Percentiles rank a stretch among this genome's conserved stretches.
Conservation (phyloP, 805 yeast genomes). For the Yamadazyma laniorum region DNA sequence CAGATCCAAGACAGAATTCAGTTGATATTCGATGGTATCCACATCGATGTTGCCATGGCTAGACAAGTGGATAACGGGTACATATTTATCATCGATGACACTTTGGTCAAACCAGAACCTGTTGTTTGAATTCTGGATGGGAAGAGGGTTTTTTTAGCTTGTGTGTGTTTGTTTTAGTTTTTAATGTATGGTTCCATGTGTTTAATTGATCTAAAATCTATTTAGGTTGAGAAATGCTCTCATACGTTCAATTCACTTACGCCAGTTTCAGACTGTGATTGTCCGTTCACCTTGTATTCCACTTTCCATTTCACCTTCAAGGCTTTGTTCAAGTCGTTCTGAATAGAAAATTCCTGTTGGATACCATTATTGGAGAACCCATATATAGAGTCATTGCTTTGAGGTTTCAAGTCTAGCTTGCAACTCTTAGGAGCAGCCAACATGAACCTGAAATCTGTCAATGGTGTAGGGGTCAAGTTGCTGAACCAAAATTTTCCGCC, state of each 20-base stretch:
- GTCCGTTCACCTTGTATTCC: conserved; percentile 50
- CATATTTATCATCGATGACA: conserved; percentile 36
- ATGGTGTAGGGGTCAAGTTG: conserved; percentile 44
- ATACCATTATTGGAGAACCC: conserved; percentile 50
- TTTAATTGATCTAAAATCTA: background rate
- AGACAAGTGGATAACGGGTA: conserved; percentile 39
- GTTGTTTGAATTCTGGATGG: background rate
- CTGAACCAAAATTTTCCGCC: conserved; percentile 51
- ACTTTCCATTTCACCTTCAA: conserved; percentile 78
- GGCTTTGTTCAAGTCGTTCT: conserved; percentile 31
- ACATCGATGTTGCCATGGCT: conserved; percentile 23
- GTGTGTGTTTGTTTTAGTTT: conserved; percentile 4
- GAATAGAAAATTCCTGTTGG: conserved; percentile 48
- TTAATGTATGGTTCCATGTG: background rate
- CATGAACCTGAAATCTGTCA: conserved; percentile 55
- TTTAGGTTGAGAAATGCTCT: too few species aligned
- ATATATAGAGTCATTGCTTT: conserved; percentile 53
- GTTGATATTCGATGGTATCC: conserved; percentile 8
- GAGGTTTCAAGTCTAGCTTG: conserved; percentile 58
- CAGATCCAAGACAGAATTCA: conserved; percentile 7
- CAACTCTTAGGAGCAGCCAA: conserved; percentile 71
- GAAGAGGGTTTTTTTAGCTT: background rate
- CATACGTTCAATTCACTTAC: conserved; percentile 35
- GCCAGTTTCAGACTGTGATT: conserved; percentile 54
- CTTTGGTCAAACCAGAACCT: conserved; percentile 24